Evolutionary conservation across 805 yeast species (phyloP).

Genomic region (Vanderwaltozyma yarrowii): DNA sequence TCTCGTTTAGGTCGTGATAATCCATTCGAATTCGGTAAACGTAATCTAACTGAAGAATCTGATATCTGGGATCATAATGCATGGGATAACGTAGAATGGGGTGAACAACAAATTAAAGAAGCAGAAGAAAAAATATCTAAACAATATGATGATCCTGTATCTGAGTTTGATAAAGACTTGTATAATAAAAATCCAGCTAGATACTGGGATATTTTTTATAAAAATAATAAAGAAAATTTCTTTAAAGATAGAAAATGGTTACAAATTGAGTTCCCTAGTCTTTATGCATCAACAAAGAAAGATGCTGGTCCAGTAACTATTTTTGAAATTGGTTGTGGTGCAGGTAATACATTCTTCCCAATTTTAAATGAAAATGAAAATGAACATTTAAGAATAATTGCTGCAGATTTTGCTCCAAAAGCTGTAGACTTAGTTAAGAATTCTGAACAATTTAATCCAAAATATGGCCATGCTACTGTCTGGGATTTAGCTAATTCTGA

Average conservation of each 20-base stretch:
- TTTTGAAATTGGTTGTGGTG: slow-evolving; percentile 95
- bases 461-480: slow-evolving; percentile 69
- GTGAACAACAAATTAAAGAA: slow-evolving; percentile 69
- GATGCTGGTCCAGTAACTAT: slow-evolving; percentile 64
- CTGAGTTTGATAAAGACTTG: slow-evolving; percentile 68
- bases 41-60: slow-evolving; percentile 57
- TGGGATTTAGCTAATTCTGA: slow-evolving; percentile 89
- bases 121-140: slow-evolving; percentile 65
- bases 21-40: slow-evolving; percentile 89
- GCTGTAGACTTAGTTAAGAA: slow-evolving; percentile 80
- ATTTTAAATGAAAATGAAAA: slow-evolving; percentile 75
- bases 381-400: slow-evolving; percentile 60
- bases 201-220: slow-evolving; percentile 92
- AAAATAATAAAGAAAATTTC: slow-evolving; percentile 83
- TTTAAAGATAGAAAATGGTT: slow-evolving; percentile 97
- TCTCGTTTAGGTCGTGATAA: slow-evolving; percentile 65
- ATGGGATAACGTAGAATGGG: slow-evolving; percentile 96
- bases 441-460: slow-evolving; percentile 48
- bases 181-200: slow-evolving; percentile 83
- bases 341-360: slow-evolving; percentile 94
- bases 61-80: slow-evolving; percentile 93
- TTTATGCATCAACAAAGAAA: slow-evolving; percentile 67
- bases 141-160: slow-evolving; percentile 78
- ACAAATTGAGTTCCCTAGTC: slow-evolving; percentile 81
- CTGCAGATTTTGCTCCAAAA: slow-evolving; percentile 81